A percentile compares a stretch with the other conserved stretches of the same genome.
phyloP scores from a whole-genome alignment of 2,329 filamentous ascomycete species.

The Elsinoe batatas region DNA sequence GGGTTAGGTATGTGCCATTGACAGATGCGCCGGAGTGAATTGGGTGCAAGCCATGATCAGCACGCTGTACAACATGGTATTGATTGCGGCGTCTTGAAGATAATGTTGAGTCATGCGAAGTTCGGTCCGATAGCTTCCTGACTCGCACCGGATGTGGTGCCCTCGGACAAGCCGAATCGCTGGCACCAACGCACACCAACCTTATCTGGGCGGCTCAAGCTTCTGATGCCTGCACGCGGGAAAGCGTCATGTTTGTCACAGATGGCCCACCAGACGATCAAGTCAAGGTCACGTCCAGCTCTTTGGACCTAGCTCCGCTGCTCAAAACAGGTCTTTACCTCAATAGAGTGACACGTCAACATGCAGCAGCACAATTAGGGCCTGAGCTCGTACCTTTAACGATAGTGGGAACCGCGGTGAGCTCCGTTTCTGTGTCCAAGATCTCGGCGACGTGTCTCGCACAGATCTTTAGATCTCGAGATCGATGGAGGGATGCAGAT shows the following conservation, averaged over 20 bases:
- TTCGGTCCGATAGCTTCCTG: neutral
- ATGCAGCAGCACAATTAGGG: constrained; percentile 24
- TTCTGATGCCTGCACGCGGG: neutral
- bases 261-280: neutral
- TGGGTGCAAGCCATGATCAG: neutral
- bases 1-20: constrained; percentile 67
- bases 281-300: neutral
- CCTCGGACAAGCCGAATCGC: neutral
- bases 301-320: neutral
- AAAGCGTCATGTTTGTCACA: neutral
- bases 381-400: neutral
- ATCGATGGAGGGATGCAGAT: neutral
- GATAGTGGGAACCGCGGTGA: neutral
- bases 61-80: too few relatives aligned
- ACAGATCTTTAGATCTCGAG: neutral
- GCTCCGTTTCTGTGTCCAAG: neutral
- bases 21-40: constrained; percentile 49
- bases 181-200: neutral
- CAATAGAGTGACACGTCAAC: constrained; percentile 70
- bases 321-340: constrained; percentile 30
- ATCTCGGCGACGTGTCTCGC: neutral
- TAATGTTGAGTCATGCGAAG: neutral
- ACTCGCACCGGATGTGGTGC: neutral
- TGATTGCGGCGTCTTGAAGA: too few relatives aligned
- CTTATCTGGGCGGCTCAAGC: constrained; percentile 1